Conservation (phyloP, 2,329 filamentous ascomycete species). For the Pezicula radicicola region DNA sequence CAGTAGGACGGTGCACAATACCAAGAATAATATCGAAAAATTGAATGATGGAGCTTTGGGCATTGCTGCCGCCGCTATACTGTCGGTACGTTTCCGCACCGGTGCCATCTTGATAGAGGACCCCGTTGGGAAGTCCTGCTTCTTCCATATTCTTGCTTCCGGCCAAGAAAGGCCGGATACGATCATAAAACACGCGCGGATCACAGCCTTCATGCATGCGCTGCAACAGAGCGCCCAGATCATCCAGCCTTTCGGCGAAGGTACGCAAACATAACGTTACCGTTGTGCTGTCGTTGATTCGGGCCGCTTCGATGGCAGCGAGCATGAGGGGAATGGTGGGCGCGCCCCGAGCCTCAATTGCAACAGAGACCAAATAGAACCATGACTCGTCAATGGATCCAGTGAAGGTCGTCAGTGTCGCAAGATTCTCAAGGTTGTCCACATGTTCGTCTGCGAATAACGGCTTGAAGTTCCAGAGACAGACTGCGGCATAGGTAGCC, state of each 20-base stretch:
- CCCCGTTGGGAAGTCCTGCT: conserved; percentile 81
- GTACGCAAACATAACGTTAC: conserved; percentile 75
- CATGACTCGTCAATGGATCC: conserved; percentile 95
- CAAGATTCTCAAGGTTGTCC: conserved; percentile 82
- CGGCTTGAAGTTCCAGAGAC: conserved; percentile 96
- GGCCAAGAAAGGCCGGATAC: conserved; percentile 92
- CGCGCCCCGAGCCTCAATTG: conserved; percentile 88
- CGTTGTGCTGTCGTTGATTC: conserved; percentile 62
- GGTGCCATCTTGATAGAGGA: conserved; percentile 81
- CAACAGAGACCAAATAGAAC: conserved; percentile 96
- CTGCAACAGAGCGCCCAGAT: conserved; percentile 73
- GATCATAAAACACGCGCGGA: conserved; percentile 90
- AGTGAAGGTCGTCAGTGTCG: conserved; percentile 86
- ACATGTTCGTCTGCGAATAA: conserved; percentile 80
- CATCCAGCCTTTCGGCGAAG: conserved; percentile 86
- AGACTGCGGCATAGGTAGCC: conserved; percentile 88
- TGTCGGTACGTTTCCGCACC: conserved; percentile 69
- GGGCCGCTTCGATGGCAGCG: conserved; percentile 76
- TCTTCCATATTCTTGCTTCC: conserved; percentile 98
- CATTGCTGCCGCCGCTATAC: conserved; percentile 92
- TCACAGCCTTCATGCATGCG: conserved; percentile 97
- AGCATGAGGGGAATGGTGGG: conserved; percentile 88
- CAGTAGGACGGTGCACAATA: conserved; percentile 86
- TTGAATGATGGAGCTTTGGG: conserved; percentile 93
- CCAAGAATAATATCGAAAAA: conserved; percentile 94